A percentile compares a stretch with the other conserved stretches of the same genome.
phyloP scores from a whole-genome alignment of 2,329 filamentous ascomycete species.

The Diplodia corticola region DNA sequence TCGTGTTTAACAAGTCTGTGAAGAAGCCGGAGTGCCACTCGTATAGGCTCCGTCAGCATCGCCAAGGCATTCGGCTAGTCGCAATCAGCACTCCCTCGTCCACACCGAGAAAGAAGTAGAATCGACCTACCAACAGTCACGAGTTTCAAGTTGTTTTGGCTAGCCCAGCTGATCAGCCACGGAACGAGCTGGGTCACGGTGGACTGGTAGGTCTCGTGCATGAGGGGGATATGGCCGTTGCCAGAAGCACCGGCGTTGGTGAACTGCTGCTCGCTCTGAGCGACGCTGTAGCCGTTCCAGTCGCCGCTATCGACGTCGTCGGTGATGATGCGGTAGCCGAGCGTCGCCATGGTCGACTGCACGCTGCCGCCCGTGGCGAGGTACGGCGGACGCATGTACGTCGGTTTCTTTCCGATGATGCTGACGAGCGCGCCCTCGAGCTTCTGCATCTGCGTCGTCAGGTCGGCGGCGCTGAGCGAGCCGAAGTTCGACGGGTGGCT shows the following conservation, averaged over 20 bases:
- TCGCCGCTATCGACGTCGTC: conserved; percentile 38
- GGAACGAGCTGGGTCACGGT: conserved; percentile 39
- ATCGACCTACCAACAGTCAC: conserved; percentile 37
- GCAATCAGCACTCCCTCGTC: neutral
- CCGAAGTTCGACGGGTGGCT: conserved; percentile 37
- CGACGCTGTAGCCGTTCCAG: conserved; percentile 36
- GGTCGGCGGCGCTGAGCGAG: conserved; percentile 32
- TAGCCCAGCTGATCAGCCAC: conserved; percentile 41
- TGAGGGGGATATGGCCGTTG: conserved; percentile 39
- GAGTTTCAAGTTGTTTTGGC: conserved; percentile 38
- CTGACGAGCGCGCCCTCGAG: conserved; percentile 38
- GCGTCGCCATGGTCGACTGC: conserved; percentile 35
- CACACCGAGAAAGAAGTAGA: neutral
- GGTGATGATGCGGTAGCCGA: conserved; percentile 40
- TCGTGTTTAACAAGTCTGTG: neutral
- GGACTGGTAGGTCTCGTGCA: conserved; percentile 39
- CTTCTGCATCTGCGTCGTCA: conserved; percentile 36
- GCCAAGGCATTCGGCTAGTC: conserved; percentile 36
- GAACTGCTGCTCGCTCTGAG: conserved; percentile 38
- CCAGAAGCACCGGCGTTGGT: conserved; percentile 35
- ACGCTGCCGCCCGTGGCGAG: conserved; percentile 37
- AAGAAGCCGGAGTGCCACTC: conserved; percentile 4
- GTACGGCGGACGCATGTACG: conserved; percentile 41
- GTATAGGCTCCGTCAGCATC: conserved; percentile 33
- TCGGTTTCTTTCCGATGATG: conserved; percentile 40